Base-by-base conservation (phyloP, 1,284 basidiomycete genomes). In the Anthracocystis panici-leucophaei region DNA sequence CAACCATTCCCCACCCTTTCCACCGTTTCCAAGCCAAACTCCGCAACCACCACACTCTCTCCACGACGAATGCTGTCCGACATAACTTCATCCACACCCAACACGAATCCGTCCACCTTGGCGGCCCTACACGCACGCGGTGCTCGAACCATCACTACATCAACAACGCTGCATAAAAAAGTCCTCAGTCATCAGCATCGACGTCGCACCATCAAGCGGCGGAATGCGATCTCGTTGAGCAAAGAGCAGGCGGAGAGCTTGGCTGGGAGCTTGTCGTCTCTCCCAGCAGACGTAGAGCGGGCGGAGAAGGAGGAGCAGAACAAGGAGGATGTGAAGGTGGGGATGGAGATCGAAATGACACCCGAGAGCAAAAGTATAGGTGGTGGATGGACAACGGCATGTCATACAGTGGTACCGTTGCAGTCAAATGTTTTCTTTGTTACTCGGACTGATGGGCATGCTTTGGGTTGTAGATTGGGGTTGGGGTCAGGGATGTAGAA, bases 361-460 rank as follows among this genome's bases (percentile, higher is more conserved):
- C 4, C 4, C 29, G 29, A 29, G 29, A 29, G 5, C 29, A 29
- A 29, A 29, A 9, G 4, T 12, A 8, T 33, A 3, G 31, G 31
- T 12, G 42, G 42, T 8, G 42, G n/a, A 44, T 23, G 42, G 42
- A 20, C 42, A 5, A 40, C 23, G 12, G 35, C 2, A 16, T 33
- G 35, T 14, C 35, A 38, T 16, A 38, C 35, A 16, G 35, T 38
- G 12, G 14, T 48, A 8, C 42, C 54, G 1, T 44, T 67, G 11
- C 58, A 57, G 0, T 25, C 29, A 7, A 67, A 67, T 10, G 27
- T 67, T 10, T 67, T 53, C 20, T 45, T 67, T 33, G 11, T 67
- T 21, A 52, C 54, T 5, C 42, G 65, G 2, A 45, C 23, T 14
- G 65, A 67, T 20, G 65, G 65, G 27, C 65, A 58, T 40, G 14